These are phyloP conservation scores for Baudoinia panamericana DNA, from an alignment of 495 filamentous ascomycete genomes.

Conservation along the genomic window DNA sequence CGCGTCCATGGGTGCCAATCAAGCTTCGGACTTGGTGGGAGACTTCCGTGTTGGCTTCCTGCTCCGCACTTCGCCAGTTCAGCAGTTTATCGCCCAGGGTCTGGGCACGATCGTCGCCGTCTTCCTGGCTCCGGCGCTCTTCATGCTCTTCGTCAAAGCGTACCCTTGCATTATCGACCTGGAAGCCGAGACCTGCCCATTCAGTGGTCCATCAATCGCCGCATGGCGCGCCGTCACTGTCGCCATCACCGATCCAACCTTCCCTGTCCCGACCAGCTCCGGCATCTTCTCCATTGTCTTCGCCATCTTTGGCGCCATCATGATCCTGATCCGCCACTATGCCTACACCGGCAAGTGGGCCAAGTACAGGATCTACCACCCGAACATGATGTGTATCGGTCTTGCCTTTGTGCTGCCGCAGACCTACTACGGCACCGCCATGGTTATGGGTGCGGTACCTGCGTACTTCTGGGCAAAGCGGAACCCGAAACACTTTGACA, in stretches of 20 bases:
- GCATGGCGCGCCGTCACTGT: conserved; percentile 53
- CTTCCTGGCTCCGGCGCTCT: conserved; percentile 51
- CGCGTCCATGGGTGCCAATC: conserved; percentile 45
- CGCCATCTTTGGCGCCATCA: conserved; percentile 35
- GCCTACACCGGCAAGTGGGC: conserved; percentile 40
- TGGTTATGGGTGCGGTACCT: conserved; percentile 43
- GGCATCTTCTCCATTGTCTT: conserved; percentile 47
- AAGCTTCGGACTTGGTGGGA: conserved; percentile 39
- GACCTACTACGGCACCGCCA: conserved; percentile 43
- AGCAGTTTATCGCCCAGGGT: conserved; percentile 51
- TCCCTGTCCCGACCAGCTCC: conserved; percentile 43
- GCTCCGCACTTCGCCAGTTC: conserved; percentile 45
- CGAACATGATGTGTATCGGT: conserved; percentile 55
- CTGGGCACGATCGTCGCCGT: conserved; percentile 48
- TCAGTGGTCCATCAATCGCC: conserved; percentile 44
- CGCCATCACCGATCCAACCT: conserved; percentile 46
- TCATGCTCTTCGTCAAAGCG: conserved; percentile 50
- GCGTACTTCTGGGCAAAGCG: conserved; percentile 48
- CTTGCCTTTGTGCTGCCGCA: conserved; percentile 49
- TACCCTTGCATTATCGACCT: conserved; percentile 50
- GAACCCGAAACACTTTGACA: conserved; percentile 41
- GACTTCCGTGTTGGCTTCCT: conserved; percentile 55
- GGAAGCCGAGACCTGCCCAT: conserved; percentile 33
- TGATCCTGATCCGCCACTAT: conserved; percentile 45
- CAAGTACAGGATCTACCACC: conserved; percentile 45